Evolutionary conservation across 1,139 yeast species (phyloP).

Genomic region (Candida sojae): DNA sequence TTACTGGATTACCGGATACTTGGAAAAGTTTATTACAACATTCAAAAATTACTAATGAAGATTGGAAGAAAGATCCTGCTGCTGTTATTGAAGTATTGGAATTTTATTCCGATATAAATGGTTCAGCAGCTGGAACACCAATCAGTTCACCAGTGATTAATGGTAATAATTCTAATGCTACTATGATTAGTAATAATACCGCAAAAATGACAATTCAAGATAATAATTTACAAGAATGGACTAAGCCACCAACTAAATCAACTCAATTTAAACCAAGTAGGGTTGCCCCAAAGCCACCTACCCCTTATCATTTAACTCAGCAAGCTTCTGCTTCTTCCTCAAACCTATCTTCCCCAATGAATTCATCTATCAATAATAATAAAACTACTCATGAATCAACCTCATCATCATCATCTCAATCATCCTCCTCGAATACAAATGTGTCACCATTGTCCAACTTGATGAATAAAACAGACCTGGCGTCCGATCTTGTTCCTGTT

Average conservation of each 20-base stretch:
- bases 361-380: background rate
- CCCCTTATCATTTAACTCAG: conserved; percentile 40
- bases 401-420: no score
- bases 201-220: conserved; percentile 3
- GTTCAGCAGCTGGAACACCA: conserved; percentile 35
- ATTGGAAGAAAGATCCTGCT: conserved; percentile 80
- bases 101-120: conserved; percentile 62
- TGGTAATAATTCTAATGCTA: conserved; percentile 5
- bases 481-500: conserved; percentile 41
- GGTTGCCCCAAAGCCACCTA: conserved; percentile 48
- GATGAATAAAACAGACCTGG: conserved; percentile 26
- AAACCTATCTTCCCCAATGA: background rate
- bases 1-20: conserved; percentile 77
- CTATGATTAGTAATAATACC: background rate
- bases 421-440: conserved; percentile 1
- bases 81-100: conserved; percentile 92
- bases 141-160: conserved; percentile 22
- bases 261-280: conserved; percentile 39
- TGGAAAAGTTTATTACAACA: conserved; percentile 77
- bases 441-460: conserved; percentile 39
- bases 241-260: conserved; percentile 32
- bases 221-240: conserved; percentile 39
- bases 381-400: background rate
- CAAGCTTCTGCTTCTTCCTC: conserved; percentile 5
- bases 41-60: conserved; percentile 79